These are phyloP conservation scores for Metschnikowia amazonensis DNA, from an alignment of 805 yeast species.

Conservation along the genomic window DNA sequence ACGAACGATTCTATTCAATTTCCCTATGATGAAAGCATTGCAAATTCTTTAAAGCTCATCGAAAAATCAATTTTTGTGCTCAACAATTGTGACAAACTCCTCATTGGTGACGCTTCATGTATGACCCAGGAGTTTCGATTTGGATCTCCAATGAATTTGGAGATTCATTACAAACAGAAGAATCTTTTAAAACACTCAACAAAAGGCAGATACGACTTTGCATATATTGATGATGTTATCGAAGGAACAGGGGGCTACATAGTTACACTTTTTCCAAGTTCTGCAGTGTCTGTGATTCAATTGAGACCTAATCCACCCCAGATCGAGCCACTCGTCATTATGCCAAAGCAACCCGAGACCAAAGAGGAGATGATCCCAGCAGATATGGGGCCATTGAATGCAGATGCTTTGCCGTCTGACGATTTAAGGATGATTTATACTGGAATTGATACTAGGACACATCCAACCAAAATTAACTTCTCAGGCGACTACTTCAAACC, in stretches of 20 bases:
- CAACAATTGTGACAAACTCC: conserved; percentile 3
- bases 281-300: conserved; percentile 16
- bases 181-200: not conserved
- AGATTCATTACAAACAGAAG: conserved; percentile 8
- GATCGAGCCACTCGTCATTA: not conserved
- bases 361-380: not conserved
- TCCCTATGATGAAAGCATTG: not conserved
- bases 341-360: not conserved
- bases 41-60: not conserved
- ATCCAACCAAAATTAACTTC: conserved; percentile 6
- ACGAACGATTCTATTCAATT: conserved; percentile 8
- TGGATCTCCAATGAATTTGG: not conserved
- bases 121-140: not conserved
- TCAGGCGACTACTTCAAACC: conserved; percentile 7
- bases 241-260: conserved; percentile 29
- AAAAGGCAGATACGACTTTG: conserved; percentile 6
- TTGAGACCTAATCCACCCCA: conserved; percentile 4
- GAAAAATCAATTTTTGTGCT: not conserved
- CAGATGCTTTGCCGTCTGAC: conserved; percentile 16
- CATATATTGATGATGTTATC: conserved; percentile 24
- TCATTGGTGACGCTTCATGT: conserved; percentile 8
- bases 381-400: not conserved
- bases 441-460: not conserved
- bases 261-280: conserved; percentile 15
- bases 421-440: conserved; percentile 14